phyloP scores from a whole-genome alignment of 768 basidiomycete species.

The Cystofilobasidium bisporidii region DNA sequence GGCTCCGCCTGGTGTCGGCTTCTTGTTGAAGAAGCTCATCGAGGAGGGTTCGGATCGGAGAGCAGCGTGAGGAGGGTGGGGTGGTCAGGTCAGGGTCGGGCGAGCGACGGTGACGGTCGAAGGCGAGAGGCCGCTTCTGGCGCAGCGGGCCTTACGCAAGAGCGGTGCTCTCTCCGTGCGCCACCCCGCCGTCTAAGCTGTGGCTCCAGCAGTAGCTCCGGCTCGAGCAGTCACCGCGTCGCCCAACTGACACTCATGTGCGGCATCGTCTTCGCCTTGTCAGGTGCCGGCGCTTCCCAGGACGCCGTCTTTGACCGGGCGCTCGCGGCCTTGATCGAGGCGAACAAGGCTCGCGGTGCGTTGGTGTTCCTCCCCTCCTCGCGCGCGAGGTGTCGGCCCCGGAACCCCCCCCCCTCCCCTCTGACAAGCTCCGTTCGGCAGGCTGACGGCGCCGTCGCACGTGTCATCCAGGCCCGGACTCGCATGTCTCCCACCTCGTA shows the following conservation, averaged over 20 bases:
- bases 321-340: slow-evolving; percentile 14
- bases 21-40: slow-evolving; percentile 3
- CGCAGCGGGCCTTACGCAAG: no score
- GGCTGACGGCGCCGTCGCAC: no score
- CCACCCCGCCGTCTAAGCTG: no score
- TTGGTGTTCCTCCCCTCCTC: no score
- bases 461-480: slow-evolving; percentile 21
- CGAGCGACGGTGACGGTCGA: not conserved
- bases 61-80: not conserved
- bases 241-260: slow-evolving; percentile 37
- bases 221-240: no score
- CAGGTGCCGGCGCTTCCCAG: not conserved
- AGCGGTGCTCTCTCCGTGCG: no score
- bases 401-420: no score
- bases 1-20: not conserved
- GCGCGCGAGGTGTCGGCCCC: no score
- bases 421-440: no score
- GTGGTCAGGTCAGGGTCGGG: not conserved
- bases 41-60: not conserved
- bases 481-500: not conserved
- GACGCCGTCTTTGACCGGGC: not conserved
- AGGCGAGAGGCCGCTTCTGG: not conserved
- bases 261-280: slow-evolving; percentile 28
- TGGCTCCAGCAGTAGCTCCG: no score
- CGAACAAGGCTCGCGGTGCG: slow-evolving; percentile 24